Evolutionary conservation across 441 rosid species (phyloP), one percentile per base, ranked within the genome.

Genomic region (Isatis lusitanica): DNA sequence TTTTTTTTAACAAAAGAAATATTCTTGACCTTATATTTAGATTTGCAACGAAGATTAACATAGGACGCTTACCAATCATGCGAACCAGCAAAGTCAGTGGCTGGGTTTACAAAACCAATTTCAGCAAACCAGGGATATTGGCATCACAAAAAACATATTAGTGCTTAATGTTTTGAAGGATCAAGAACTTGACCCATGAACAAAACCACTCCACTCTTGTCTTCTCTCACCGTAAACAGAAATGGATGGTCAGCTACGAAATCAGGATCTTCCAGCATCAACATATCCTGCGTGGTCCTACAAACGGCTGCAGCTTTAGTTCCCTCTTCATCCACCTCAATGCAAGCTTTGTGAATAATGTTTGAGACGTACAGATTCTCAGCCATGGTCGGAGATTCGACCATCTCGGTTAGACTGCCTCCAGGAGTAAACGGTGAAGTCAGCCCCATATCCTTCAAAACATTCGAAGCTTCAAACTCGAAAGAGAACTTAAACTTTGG

Each of bases 281-380:
- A 21, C 24, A 21, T 21, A 21, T 21, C 24, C 24, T 21, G 24
- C 24, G 24, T 21, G 24, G 24, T 21, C 2, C 24, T 21, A 21
- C 24, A 21, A 21, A 85, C 86, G 24, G 87, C 88, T 13, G 86
- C 91, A 21, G 91, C 94, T 76, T 87, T 86, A 0, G 92, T 86
- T 21, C 94, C 98, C 66, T 87, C 88, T 81, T 90, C 94, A 68
- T 86, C 86, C 13, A 92, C 92, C 57, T 87, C 96, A 56, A 90
- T 84, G 77, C 85, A 83, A 33, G 96, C 76, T 63, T 87, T 87
- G 11, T 90, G 96, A 67, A 85, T 73, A 38, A 90, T 78, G 47
- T 53, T 75, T 8, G 93, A 85, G 39, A 92, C 92, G 52, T 33
- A 76, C n/a, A 88, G 72, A 9, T 77, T 16, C 15, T 15, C 13